These are phyloP conservation scores for Volvox carteri DNA, from an alignment of 163 green algal species.

Conservation along the genomic window DNA sequence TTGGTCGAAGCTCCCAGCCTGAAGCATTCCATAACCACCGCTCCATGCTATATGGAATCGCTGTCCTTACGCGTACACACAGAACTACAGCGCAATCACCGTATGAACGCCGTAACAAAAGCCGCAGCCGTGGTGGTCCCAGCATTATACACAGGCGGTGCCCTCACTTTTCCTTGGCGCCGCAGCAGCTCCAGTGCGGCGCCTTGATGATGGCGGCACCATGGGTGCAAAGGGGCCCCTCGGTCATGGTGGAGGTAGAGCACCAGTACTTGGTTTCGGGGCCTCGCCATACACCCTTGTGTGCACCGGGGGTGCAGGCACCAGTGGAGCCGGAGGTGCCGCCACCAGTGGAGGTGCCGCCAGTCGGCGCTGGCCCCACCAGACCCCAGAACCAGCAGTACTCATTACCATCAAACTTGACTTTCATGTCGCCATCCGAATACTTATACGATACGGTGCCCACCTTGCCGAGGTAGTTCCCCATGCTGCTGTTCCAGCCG, in stretches of 20 bases:
- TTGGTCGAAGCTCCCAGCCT: no score
- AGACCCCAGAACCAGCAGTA: slow-evolving; percentile 17
- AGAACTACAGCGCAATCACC: no score
- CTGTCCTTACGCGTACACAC: no score
- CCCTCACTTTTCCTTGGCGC: slow-evolving; percentile 1
- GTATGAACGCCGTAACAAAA: no score
- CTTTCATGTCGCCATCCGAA: background rate
- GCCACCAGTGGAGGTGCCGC: background rate
- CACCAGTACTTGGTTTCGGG: slow-evolving; percentile 31
- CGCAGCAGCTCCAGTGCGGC: slow-evolving; percentile 27
- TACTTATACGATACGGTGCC: background rate
- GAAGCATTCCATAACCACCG: no score
- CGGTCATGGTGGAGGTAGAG: slow-evolving; percentile 14
- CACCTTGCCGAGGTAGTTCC: slow-evolving; percentile 2
- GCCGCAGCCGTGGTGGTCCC: no score
- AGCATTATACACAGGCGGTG: no score
- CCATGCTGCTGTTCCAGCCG: background rate
- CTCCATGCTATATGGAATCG: no score
- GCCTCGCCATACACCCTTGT: slow-evolving; percentile 12
- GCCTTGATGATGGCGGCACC: background rate
- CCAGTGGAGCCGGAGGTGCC: no score
- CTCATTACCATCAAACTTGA: slow-evolving; percentile 10
- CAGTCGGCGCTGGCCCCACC: background rate
- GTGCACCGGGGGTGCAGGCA: background rate
- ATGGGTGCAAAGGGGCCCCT: background rate